Evolutionary conservation across 83 land plant genomes (phyloP).

Genomic region (Picea abies): DNA sequence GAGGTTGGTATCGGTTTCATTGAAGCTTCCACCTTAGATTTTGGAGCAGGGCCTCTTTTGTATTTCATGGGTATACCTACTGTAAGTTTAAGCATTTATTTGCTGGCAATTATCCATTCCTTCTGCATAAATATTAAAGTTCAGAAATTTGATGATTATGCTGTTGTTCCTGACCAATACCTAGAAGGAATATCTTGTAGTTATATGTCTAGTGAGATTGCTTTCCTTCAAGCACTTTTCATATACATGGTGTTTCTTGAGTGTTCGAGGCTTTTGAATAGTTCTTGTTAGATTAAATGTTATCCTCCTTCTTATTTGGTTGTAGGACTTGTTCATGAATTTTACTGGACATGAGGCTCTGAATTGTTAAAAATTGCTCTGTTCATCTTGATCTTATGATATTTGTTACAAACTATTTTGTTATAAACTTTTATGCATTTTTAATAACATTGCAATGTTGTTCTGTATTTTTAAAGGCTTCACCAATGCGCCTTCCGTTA

Average conservation of each 20-base stretch:
- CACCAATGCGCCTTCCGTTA: conserved; percentile 79
- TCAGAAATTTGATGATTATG: background rate
- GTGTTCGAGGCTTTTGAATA: background rate
- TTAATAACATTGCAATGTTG: background rate
- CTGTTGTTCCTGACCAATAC: background rate
- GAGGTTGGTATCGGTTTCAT: conserved; percentile 71
- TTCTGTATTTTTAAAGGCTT: conserved; percentile 38
- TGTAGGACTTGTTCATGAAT: background rate
- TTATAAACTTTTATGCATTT: too few species aligned
- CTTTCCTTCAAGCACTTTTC: background rate
- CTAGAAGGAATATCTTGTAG: background rate
- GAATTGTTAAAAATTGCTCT: background rate
- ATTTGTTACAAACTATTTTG: background rate
- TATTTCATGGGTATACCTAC: conserved; percentile 75
- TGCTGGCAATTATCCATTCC: background rate
- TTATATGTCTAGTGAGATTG: too few species aligned
- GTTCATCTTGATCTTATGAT: background rate
- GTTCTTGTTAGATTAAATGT: background rate
- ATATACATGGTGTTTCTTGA: background rate
- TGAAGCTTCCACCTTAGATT: conserved; percentile 71
- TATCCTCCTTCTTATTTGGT: too few species aligned
- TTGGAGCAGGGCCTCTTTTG: conserved; percentile 77
- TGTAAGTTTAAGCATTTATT: conserved; percentile 6
- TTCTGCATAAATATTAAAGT: too few species aligned
- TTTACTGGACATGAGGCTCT: background rate